A percentile compares a stretch with the other conserved stretches of the same genome.
These are phyloP conservation scores for Rosa lucieae DNA, from an alignment of 306 rosid genomes.

Conservation along the genomic window DNA sequence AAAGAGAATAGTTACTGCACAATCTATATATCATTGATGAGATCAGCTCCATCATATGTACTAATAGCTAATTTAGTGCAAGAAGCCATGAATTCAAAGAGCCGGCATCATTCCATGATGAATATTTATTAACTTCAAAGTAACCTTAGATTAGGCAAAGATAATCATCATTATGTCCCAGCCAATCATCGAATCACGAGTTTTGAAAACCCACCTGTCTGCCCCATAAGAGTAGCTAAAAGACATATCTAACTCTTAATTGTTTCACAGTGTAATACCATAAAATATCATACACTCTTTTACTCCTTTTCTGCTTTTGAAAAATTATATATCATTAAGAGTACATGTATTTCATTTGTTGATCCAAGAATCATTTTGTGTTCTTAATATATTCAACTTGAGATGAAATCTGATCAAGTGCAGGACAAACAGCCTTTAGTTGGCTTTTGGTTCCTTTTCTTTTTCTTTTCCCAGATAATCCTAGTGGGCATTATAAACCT, in stretches of 20 bases:
- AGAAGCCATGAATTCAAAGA: not conserved
- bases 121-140: conserved; percentile 22
- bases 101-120: conserved; percentile 33
- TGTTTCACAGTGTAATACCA: not conserved
- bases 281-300: not conserved
- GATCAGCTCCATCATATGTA: conserved; percentile 7
- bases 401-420: conserved; percentile 18
- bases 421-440: conserved; percentile 41
- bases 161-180: conserved; percentile 29
- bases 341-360: conserved; percentile 13
- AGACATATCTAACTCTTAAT: conserved; percentile 21
- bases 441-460: conserved; percentile 27
- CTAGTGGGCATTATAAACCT: conserved; percentile 31
- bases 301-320: not conserved
- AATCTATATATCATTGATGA: not conserved
- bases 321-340: not conserved
- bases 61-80: conserved; percentile 10
- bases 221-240: conserved; percentile 29
- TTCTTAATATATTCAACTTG: not conserved
- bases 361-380: not conserved
- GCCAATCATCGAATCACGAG: conserved; percentile 35
- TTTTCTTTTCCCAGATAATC: conserved; percentile 27
- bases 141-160: conserved; percentile 18
- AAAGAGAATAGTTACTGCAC: not conserved
- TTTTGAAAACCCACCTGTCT: conserved; percentile 38